Conservation (phyloP, 208 protist genomes). For the Wallacemonas sp. region DNA sequence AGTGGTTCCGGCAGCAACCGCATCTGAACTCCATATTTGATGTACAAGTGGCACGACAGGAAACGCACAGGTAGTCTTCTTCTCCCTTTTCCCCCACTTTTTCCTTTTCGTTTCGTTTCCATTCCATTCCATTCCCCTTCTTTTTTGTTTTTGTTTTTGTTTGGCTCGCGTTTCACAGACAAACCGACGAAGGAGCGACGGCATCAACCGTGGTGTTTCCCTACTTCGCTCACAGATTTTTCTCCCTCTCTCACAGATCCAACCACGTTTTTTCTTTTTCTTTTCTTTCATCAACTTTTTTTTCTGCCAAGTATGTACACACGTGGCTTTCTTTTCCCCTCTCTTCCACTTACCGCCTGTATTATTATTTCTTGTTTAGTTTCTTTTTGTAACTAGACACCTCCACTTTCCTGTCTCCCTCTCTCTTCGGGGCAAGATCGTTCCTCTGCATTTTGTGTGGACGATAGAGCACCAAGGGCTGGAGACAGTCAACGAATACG, state of each 20-base stretch:
- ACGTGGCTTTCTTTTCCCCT: too few species aligned
- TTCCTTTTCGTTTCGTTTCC: background rate
- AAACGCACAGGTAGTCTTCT: conserved; percentile 24
- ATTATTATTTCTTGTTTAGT: too few species aligned
- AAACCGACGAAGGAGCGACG: background rate
- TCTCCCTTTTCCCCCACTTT: conserved; percentile 14
- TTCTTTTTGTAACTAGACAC: too few species aligned
- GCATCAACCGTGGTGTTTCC: background rate
- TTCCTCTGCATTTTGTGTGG: too few species aligned
- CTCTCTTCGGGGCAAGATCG: too few species aligned
- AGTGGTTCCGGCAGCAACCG: conserved; percentile 43
- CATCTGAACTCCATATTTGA: conserved; percentile 27
- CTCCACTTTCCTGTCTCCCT: too few species aligned
- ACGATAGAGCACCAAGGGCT: too few species aligned
- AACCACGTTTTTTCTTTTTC: conserved; percentile 21
- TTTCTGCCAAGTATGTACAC: too few species aligned
- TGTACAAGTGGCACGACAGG: conserved; percentile 45
- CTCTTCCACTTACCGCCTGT: too few species aligned
- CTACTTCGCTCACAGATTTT: conserved; percentile 14
- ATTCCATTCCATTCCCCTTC: background rate
- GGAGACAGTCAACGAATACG: too few species aligned
- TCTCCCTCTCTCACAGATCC: background rate
- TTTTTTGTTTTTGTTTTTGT: background rate
- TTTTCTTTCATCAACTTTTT: conserved; percentile 6
- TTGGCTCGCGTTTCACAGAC: conserved; percentile 15